phyloP scores from a whole-genome alignment of 1,139 yeast species.

The Hansenula lynferdii region DNA sequence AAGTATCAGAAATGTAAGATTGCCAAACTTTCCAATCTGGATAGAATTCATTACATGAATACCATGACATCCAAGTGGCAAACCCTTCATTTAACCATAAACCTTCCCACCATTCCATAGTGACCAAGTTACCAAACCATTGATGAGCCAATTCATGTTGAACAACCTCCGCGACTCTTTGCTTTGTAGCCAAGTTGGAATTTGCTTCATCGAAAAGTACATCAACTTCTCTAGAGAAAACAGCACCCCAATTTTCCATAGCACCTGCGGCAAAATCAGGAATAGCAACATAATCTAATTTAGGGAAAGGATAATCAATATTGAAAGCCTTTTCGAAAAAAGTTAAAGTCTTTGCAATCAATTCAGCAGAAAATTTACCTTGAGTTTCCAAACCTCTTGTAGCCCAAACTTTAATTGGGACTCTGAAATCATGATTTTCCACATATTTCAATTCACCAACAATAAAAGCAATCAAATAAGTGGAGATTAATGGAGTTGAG shows the following conservation, averaged over 20 bases:
- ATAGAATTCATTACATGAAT: slow-evolving; percentile 56
- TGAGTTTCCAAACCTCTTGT: slow-evolving; percentile 62
- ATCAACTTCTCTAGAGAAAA: slow-evolving; percentile 70
- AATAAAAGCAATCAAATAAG: slow-evolving; percentile 75
- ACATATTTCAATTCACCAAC: slow-evolving; percentile 72
- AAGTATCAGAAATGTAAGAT: slow-evolving; percentile 55
- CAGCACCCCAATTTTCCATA: slow-evolving; percentile 79
- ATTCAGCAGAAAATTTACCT: slow-evolving; percentile 59
- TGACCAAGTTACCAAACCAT: slow-evolving; percentile 80
- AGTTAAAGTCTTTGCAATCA: slow-evolving; percentile 63
- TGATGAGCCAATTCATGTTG: slow-evolving; percentile 82
- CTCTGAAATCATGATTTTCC: slow-evolving; percentile 37
- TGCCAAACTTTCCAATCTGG: slow-evolving; percentile 76
- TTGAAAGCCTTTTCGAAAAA: slow-evolving; percentile 63
- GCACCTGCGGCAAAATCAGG: slow-evolving; percentile 78
- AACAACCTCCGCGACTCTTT: slow-evolving; percentile 73
- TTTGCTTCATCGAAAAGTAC: slow-evolving; percentile 56
- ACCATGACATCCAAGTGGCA: slow-evolving; percentile 78
- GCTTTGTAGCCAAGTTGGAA: slow-evolving; percentile 49
- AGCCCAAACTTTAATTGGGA: slow-evolving; percentile 67
- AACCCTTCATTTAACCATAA: slow-evolving; percentile 82
- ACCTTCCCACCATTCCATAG: slow-evolving; percentile 88
- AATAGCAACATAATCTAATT: slow-evolving; percentile 69
- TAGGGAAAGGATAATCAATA: slow-evolving; percentile 66
- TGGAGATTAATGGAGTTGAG: slow-evolving; percentile 67